phyloP scores from a whole-genome alignment of 176 grass and related monocot species.

The Melocanna baccifera region DNA sequence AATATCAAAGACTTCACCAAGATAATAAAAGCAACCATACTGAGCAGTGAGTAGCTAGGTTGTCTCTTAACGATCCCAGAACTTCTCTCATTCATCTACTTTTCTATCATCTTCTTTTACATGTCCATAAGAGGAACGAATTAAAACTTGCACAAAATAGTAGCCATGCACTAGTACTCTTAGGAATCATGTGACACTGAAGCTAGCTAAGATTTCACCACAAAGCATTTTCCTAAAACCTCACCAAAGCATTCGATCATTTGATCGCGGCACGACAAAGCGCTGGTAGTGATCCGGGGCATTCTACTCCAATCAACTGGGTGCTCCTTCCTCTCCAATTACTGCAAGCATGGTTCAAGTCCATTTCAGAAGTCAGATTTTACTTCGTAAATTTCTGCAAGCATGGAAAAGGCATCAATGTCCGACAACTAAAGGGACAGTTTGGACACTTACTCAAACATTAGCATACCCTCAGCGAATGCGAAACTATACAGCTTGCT shows the following conservation, averaged over 20 bases:
- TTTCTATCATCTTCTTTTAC: neutral
- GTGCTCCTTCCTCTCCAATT: neutral
- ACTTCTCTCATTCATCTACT: neutral
- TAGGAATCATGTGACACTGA: neutral
- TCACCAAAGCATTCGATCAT: neutral
- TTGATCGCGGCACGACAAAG: slow-evolving; percentile 31
- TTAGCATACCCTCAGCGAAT: neutral
- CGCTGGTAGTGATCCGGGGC: slow-evolving; percentile 41
- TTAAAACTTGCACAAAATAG: neutral
- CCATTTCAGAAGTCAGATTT: neutral
- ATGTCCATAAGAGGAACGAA: neutral
- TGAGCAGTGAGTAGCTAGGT: neutral
- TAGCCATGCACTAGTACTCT: neutral
- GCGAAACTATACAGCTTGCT: neutral
- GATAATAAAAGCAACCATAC: slow-evolving; percentile 31
- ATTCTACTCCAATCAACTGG: slow-evolving; percentile 36
- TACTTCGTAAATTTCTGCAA: neutral
- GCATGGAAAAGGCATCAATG: slow-evolving; percentile 3
- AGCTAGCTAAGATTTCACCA: neutral
- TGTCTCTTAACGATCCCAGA: neutral
- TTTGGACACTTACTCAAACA: neutral
- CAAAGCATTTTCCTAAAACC: neutral
- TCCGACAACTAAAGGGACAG: neutral
- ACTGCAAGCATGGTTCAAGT: neutral
- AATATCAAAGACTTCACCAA: slow-evolving; percentile 8